Conservation (phyloP, 805 yeast genomes). For the Candida argentea region DNA sequence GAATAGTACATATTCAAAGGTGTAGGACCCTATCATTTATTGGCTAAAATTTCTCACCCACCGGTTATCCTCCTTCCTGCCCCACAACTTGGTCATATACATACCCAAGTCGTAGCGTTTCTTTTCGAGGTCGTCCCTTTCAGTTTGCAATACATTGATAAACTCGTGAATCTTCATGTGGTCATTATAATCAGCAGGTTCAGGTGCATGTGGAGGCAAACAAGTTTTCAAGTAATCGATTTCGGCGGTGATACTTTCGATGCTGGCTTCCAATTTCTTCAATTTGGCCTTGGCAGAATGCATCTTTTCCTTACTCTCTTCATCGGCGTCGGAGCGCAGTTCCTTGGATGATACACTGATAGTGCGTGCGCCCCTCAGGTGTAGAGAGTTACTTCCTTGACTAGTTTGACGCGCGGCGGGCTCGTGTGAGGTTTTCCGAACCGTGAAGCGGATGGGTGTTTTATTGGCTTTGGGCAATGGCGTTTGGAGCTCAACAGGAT, state of each 20-base stretch:
- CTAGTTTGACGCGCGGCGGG: slow-evolving; percentile 10
- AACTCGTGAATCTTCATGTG: slow-evolving; percentile 30
- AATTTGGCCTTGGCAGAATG: no score
- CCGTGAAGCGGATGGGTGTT: slow-evolving; percentile 25
- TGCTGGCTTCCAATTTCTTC: slow-evolving; percentile 18
- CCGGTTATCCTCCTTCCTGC: slow-evolving; percentile 29
- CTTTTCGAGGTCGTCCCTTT: slow-evolving; percentile 32
- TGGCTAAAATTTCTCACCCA: slow-evolving; percentile 27
- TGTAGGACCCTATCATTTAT: slow-evolving; percentile 4
- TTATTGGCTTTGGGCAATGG: no score
- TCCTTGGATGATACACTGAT: slow-evolving; percentile 2
- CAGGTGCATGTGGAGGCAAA: slow-evolving; percentile 35
- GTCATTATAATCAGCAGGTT: slow-evolving; percentile 32
- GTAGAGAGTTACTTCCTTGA: no score
- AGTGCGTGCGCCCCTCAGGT: no score
- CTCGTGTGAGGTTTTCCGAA: slow-evolving; percentile 23
- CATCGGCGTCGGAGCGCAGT: neutral
- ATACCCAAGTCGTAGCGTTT: slow-evolving; percentile 32
- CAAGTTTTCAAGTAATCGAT: slow-evolving; percentile 25
- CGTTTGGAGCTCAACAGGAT: no score
- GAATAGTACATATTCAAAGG: no score
- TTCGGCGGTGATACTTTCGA: slow-evolving; percentile 31
- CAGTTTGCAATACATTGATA: slow-evolving; percentile 27
- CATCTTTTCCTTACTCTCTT: no score
- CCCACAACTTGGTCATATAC: slow-evolving; percentile 32